Evolutionary conservation across 2,329 filamentous ascomycete species (phyloP).

Genomic region (Colletotrichum theobromicola): DNA sequence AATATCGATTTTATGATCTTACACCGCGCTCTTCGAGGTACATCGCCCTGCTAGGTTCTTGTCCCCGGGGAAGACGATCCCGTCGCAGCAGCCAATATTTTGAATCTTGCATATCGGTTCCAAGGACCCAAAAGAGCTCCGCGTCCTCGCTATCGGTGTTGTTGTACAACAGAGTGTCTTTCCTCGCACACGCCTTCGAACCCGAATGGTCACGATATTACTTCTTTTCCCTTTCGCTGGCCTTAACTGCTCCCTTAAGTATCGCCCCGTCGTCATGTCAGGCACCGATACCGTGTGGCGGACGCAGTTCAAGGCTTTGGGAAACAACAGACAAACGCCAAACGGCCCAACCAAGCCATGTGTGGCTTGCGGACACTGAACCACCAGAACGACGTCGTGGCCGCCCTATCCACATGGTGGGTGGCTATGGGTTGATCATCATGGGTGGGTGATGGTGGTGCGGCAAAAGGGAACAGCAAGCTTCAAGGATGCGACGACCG

Average conservation of each 20-base stretch:
- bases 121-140: not conserved
- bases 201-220: not conserved
- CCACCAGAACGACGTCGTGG: not conserved
- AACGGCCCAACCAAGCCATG: not conserved
- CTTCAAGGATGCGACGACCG: not conserved
- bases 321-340: not conserved
- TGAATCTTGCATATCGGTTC: not conserved
- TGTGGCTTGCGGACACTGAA: conserved; percentile 12
- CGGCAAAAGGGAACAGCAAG: conserved; percentile 1
- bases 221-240: not conserved
- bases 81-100: not conserved
- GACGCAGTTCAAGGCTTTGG: not conserved
- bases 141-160: not conserved
- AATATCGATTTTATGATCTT: not conserved
- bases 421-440: not conserved
- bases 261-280: conserved; percentile 13
- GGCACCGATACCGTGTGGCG: conserved; percentile 5
- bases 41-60: not conserved
- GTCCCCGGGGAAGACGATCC: not conserved
- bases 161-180: not conserved
- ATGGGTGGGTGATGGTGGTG: conserved; percentile 7
- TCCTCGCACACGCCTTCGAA: not conserved
- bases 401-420: not conserved
- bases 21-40: not conserved
- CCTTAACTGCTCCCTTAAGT: not conserved